Conservation (phyloP, 2,329 filamentous ascomycete genomes). For the Penicillium rolfsii region DNA sequence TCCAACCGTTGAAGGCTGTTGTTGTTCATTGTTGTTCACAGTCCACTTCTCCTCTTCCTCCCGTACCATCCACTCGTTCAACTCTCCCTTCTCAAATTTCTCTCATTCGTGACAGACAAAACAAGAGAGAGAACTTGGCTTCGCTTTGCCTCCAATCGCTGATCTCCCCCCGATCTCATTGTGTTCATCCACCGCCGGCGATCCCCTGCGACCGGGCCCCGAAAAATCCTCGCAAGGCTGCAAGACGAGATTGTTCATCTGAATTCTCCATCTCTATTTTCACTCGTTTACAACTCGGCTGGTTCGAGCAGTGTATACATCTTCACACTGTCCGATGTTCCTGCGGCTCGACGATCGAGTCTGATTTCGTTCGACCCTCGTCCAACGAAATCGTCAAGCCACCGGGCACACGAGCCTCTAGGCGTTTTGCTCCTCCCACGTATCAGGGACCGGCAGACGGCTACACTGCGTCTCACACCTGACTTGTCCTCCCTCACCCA, state of each 20-base stretch:
- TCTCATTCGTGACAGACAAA: background rate
- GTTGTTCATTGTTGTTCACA: slow-evolving; percentile 3
- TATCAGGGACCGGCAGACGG: slow-evolving; percentile 16
- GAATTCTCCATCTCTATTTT: background rate
- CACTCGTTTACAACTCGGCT: slow-evolving; percentile 11
- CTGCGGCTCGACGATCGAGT: slow-evolving; percentile 3
- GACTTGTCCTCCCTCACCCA: slow-evolving; percentile 13
- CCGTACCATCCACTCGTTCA: slow-evolving; percentile 13
- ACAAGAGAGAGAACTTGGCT: background rate
- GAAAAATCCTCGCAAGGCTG: background rate
- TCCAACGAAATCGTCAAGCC: slow-evolving; percentile 20
- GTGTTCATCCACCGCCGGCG: background rate
- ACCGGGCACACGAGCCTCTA: slow-evolving; percentile 19
- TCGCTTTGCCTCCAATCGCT: background rate
- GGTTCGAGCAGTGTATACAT: slow-evolving; percentile 12
- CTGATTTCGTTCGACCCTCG: slow-evolving; percentile 1
- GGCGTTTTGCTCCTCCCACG: slow-evolving; percentile 19
- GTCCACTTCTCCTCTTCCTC: background rate
- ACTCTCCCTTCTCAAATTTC: background rate
- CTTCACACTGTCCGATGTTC: slow-evolving; percentile 12
- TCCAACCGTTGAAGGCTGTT: background rate
- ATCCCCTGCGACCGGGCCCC: background rate
- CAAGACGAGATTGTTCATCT: background rate
- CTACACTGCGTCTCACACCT: slow-evolving; percentile 9
- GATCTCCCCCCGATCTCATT: background rate